phyloP scores from a whole-genome alignment of 305 asterid genomes.

The Solanum hybrid region DNA sequence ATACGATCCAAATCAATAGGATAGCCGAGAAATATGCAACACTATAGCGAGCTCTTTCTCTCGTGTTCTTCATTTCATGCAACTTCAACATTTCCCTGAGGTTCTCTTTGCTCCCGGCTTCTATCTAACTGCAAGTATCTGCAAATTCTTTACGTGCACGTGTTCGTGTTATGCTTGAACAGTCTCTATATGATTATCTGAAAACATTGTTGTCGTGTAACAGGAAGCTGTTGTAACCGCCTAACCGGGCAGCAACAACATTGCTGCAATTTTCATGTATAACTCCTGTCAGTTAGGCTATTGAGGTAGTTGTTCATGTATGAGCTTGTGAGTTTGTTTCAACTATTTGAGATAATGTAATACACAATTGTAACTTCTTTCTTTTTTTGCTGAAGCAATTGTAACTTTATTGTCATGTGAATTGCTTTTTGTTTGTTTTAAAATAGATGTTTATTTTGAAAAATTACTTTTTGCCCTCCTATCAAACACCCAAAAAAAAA shows the following conservation, averaged over 20 bases:
- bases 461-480: too few species aligned
- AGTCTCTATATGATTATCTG: background rate
- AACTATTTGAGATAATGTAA: background rate
- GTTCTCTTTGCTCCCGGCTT: background rate
- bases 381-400: background rate
- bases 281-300: background rate
- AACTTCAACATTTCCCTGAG: background rate
- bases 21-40: background rate
- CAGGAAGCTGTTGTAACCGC: background rate
- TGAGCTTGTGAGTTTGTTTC: background rate
- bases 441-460: too few species aligned
- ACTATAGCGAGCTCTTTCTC: background rate
- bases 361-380: background rate
- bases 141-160: background rate
- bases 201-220: background rate
- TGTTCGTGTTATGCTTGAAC: background rate
- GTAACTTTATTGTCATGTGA: background rate
- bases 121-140: background rate
- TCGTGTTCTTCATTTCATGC: background rate
- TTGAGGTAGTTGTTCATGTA: background rate
- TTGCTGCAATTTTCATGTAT: background rate
- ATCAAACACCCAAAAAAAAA: too few species aligned
- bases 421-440: background rate
- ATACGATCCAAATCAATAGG: conserved; percentile 59
- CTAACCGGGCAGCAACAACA: background rate